Conservation (phyloP, 768 basidiomycete species). For the Kockovaella imperatae region DNA sequence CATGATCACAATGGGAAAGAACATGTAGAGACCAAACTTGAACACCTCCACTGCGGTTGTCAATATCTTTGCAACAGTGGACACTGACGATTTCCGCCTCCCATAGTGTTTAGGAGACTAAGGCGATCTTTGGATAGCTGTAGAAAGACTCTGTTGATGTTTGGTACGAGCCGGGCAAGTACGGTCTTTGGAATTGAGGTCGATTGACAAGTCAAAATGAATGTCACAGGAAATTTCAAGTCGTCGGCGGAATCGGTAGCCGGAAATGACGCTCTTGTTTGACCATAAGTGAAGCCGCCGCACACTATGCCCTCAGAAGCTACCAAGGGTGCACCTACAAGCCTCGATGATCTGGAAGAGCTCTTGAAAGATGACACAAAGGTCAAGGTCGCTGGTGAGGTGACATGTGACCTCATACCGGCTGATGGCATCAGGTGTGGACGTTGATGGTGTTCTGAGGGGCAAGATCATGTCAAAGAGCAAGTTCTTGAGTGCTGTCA, state of each 20-base stretch:
- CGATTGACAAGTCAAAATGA: too few species aligned
- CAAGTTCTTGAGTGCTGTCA: conserved; percentile 77
- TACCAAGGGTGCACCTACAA: conserved; percentile 50
- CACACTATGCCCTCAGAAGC: conserved; percentile 29
- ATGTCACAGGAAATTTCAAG: too few species aligned
- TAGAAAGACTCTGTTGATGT: too few species aligned
- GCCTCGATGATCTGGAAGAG: conserved; percentile 54
- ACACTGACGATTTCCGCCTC: neutral
- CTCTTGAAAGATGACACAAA: conserved; percentile 62
- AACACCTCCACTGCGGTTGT: conserved; percentile 33
- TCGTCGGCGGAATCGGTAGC: too few species aligned
- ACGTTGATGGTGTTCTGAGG: conserved; percentile 82
- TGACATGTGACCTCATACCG: neutral
- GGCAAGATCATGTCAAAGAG: conserved; percentile 92
- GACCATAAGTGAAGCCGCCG: too few species aligned
- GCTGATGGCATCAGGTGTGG: conserved; percentile 33
- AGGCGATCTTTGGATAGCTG: too few species aligned
- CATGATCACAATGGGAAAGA: conserved; percentile 37
- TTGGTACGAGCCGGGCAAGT: too few species aligned
- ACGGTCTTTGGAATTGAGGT: too few species aligned
- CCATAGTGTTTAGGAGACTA: neutral
- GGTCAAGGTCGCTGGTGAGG: conserved; percentile 84
- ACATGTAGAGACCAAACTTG: conserved; percentile 41
- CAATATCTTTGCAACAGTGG: neutral
- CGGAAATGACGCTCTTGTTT: too few species aligned